Base-by-base conservation (phyloP, 352 stramenopile species). In the Pythium monospermum region DNA sequence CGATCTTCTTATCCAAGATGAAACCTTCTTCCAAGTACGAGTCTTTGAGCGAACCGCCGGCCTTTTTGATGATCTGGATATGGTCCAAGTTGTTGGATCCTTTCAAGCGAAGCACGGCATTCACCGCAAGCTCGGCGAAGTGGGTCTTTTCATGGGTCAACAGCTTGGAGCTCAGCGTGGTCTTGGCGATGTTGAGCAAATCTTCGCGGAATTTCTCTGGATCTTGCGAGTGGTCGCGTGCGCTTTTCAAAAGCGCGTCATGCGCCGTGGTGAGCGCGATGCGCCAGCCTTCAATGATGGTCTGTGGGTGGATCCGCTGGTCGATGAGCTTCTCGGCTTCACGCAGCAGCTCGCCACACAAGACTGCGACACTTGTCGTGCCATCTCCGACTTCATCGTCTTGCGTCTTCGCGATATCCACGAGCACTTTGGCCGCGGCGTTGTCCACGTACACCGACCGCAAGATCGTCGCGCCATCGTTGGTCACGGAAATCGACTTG, bases 401-500 rank as follows among this genome's bases (percentile, higher is more conserved):
- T 76, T 99, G 97, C 6, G 96, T 95, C 39, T 96, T 78, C 53
- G 82, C 97, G 15, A 99, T 77, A 79, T 99, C 97, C 73, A 99
- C 99, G 96, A 99, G 99, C 67, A 87, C 98, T 79, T 99, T 99
- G 41, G 97, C 97, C 11, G 97, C 98, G 2, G 96, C 96, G 74
- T 99, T 96, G 15, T 87, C 96, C 38, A 99, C 96, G 76, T 99
- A 95, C 43, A 99, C 85, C 64, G 99, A 96, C 22, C 97, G 89
- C 25, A 99, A 77, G 59, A 99, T 99, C 52, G 91, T 96, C 73
- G 99, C 98, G 39, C 97, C 97, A 67, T 99, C 97, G 73, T 99
- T 99, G 38, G 97, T 99, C 71, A 99, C 98, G 50, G 99, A 96
- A 66, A 99, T 99, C n/a, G n/a, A n/a, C n/a, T n/a, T n/a, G n/a